These are phyloP conservation scores for Phialocephala subalpina DNA, from an alignment of 2,329 filamentous ascomycete species.

Conservation along the genomic window DNA sequence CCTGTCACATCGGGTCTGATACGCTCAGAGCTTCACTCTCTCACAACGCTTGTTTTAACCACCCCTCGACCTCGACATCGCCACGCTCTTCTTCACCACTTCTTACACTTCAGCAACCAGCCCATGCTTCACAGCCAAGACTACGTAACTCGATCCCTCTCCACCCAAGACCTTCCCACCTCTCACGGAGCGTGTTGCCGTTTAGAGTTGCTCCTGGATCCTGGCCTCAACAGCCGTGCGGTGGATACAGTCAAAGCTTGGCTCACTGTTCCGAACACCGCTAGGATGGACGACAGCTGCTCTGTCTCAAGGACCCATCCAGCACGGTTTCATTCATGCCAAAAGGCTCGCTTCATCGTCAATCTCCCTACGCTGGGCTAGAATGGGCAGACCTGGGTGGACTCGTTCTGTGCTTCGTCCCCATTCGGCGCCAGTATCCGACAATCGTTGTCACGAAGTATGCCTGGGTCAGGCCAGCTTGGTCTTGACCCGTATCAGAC, in stretches of 20 bases:
- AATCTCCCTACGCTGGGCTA: background rate
- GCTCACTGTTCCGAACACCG: slow-evolving; percentile 17
- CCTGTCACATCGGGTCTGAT: slow-evolving; percentile 12
- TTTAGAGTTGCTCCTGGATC: slow-evolving; percentile 29
- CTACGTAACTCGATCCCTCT: slow-evolving; percentile 11
- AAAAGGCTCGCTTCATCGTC: background rate
- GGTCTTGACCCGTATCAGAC: slow-evolving; percentile 26
- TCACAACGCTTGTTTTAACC: slow-evolving; percentile 9
- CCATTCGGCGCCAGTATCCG: slow-evolving; percentile 22
- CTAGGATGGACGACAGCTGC: slow-evolving; percentile 23
- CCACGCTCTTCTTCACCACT: slow-evolving; percentile 10
- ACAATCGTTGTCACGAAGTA: slow-evolving; percentile 25
- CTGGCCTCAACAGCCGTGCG: slow-evolving; percentile 15
- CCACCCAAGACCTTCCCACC: slow-evolving; percentile 7
- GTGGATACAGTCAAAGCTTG: slow-evolving; percentile 26
- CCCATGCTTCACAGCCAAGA: slow-evolving; percentile 22
- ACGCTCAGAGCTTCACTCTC: slow-evolving; percentile 19
- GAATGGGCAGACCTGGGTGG: background rate
- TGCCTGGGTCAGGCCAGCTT: slow-evolving; percentile 20
- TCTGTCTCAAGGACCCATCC: slow-evolving; percentile 25
- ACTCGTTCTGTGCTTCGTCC: slow-evolving; percentile 15
- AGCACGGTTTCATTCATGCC: slow-evolving; percentile 34
- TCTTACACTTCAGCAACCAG: slow-evolving; percentile 8
- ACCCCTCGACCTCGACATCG: background rate
- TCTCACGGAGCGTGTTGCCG: slow-evolving; percentile 13